phyloP scores from a whole-genome alignment of 345 rosid species.

The Citrus trifoliata region DNA sequence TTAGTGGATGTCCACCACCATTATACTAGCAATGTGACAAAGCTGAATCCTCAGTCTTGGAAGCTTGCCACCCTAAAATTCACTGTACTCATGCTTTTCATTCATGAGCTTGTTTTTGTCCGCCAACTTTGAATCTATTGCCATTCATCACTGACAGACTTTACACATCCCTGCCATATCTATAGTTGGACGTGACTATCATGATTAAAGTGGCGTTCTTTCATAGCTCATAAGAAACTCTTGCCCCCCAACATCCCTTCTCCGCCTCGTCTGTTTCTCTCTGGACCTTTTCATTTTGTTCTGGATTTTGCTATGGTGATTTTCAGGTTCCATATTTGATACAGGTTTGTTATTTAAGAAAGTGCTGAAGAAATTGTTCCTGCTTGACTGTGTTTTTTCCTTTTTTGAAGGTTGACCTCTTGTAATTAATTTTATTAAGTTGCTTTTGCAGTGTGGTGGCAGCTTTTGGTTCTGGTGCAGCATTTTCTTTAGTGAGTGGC shows the following conservation, averaged over 20 bases:
- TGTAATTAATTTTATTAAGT: background rate
- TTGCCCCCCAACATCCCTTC: background rate
- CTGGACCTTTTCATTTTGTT: background rate
- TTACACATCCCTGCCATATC: background rate
- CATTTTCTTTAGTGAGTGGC: conserved; percentile 80
- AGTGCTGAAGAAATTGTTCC: background rate
- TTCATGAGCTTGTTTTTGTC: background rate
- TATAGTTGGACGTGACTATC: background rate
- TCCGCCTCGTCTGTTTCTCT: background rate
- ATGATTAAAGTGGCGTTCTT: background rate
- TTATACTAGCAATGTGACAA: background rate
- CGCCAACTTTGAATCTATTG: background rate
- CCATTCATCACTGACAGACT: background rate
- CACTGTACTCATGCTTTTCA: background rate
- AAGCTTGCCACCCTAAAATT: background rate
- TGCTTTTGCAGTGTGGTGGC: conserved; percentile 75
- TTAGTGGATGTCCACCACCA: background rate
- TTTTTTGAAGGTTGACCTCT: too few species aligned
- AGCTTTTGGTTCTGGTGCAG: conserved; percentile 92
- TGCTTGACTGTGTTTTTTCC: background rate
- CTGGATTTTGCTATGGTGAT: background rate
- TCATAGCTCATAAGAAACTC: too few species aligned
- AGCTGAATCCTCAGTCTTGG: background rate
- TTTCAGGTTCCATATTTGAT: background rate
- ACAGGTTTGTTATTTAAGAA: background rate